Evolutionary conservation across 2,329 filamentous ascomycete species (phyloP), one percentile per base, ranked within the genome.

Genomic region (Fusarium sp.): DNA sequence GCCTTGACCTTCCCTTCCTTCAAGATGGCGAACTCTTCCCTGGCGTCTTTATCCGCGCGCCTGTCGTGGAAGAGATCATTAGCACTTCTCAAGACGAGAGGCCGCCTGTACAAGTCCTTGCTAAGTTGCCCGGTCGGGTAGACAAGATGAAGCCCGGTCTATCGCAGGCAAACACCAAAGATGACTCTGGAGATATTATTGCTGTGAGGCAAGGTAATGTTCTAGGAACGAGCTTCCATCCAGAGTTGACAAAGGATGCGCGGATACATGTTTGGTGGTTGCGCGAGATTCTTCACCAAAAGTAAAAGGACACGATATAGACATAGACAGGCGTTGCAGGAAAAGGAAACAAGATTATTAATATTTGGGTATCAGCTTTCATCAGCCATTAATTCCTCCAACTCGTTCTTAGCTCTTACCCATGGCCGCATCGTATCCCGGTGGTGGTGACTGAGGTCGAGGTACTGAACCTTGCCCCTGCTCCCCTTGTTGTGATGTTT

Each of bases 211-310:
- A 98, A 84, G 94, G 93, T 1, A 98, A 98, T 82, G 93, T 98
- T 0, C 93, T 98, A 78, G 97, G 95, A 5, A 98, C 94, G 4
- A 98, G 95, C 79, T 99, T 98, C 80, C 97, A 98, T 79, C 97
- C 97, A 0, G 97, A 99, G 83, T 83, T 99, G 82, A 98, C 96
- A 0, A 90, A 91, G 9, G 97, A 99, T 84, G 86, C 91, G 66
- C 89, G 97, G 65, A 97, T 98, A 79, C 97, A 99, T 83, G 88
- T 90, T 6, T 98, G 97, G 97, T 99, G 97, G 97, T 80, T 99
- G 80, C 85, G 88, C 76, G 90, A 96, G 82, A 93, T 83, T 64
- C 58, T 82, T n/a, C 67, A 63, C 52, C 66, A 73, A 47, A 65
- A 66, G 60, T 79, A 72, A 58, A 57, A 56, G 8, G 66, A 47